These are phyloP conservation scores for Colletotrichum sansevieriae DNA, from an alignment of 2,329 filamentous ascomycete species.

Conservation along the genomic window DNA sequence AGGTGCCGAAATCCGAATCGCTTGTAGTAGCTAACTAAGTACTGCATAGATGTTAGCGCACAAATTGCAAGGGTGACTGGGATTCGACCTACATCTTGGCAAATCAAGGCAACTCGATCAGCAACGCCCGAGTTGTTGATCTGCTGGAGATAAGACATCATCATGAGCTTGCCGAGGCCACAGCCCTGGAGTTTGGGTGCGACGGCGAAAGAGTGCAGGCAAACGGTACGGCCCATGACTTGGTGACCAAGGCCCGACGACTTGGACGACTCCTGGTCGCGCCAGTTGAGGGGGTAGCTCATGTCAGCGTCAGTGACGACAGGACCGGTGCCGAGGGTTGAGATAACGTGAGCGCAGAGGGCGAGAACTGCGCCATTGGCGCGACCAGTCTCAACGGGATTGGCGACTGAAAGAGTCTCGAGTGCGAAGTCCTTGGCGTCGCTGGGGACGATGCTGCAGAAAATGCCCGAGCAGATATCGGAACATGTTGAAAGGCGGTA, in stretches of 20 bases:
- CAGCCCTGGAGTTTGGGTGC: conserved; percentile 80
- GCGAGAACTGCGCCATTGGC: conserved; percentile 68
- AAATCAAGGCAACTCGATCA: conserved; percentile 81
- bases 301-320: conserved; percentile 83
- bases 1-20: conserved; percentile 78
- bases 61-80: background rate
- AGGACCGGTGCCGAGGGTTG: conserved; percentile 75
- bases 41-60: conserved; percentile 51
- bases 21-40: conserved; percentile 81
- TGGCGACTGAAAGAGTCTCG: conserved; percentile 66
- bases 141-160: conserved; percentile 83
- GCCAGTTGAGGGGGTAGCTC: conserved; percentile 78
- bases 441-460: conserved; percentile 71
- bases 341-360: conserved; percentile 82
- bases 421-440: conserved; percentile 62
- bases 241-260: conserved; percentile 72
- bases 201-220: conserved; percentile 85
- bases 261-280: conserved; percentile 55
- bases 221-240: conserved; percentile 79
- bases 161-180: conserved; percentile 79
- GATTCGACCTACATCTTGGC: conserved; percentile 71
- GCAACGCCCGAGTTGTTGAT: conserved; percentile 78
- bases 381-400: conserved; percentile 71
- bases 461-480: conserved; percentile 84
- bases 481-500: conserved; percentile 83